These are phyloP conservation scores for Talaromyces ruber DNA, from an alignment of 495 filamentous ascomycete genomes.

Conservation along the genomic window DNA sequence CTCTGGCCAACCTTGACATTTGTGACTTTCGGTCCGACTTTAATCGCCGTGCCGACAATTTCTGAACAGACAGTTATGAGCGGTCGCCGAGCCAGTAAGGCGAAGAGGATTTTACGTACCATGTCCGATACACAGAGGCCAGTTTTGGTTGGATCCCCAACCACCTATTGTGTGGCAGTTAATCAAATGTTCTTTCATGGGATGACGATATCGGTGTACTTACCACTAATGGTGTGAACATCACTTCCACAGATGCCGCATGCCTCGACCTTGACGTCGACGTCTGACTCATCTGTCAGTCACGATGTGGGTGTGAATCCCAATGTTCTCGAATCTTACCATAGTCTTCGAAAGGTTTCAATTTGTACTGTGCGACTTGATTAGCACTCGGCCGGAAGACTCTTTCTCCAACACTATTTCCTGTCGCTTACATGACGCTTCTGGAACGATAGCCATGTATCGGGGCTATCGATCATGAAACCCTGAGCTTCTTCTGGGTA, in stretches of 20 bases:
- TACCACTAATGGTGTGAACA: constrained; percentile 64
- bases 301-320: not conserved
- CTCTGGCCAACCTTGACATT: constrained; percentile 64
- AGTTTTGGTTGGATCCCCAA: constrained; percentile 57
- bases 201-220: not conserved
- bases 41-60: constrained; percentile 62
- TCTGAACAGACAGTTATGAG: constrained; percentile 26
- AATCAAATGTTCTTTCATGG: constrained; percentile 1
- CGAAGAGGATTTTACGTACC: constrained; percentile 16
- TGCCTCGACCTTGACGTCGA: constrained; percentile 63
- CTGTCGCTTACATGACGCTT: constrained; percentile 48
- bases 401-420: not conserved
- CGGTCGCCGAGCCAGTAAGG: not conserved
- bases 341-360: constrained; percentile 67
- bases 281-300: constrained; percentile 30
- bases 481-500: constrained; percentile 73
- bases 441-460: constrained; percentile 53
- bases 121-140: constrained; percentile 67
- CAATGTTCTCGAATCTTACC: constrained; percentile 17
- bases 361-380: constrained; percentile 47
- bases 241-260: constrained; percentile 78
- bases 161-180: constrained; percentile 33
- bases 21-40: constrained; percentile 59
- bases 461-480: constrained; percentile 56
- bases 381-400: constrained; percentile 1